phyloP scores from a whole-genome alignment of 768 basidiomycete genomes.

The Omphalotus guepiniiformis region DNA sequence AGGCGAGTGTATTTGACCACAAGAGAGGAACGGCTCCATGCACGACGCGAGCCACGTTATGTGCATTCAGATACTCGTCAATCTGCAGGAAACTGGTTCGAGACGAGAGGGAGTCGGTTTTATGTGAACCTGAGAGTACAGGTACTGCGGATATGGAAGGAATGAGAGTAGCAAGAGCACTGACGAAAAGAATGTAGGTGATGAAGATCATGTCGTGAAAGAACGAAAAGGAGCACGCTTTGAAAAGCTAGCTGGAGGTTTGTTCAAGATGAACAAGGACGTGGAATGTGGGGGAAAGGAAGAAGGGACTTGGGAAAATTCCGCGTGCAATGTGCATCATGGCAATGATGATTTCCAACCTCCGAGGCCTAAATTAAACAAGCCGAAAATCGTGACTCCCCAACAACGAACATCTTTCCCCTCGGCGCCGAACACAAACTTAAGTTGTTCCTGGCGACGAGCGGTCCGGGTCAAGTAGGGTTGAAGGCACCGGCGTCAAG shows the following conservation, averaged over 20 bases:
- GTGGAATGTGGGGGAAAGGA: slow-evolving; percentile 1
- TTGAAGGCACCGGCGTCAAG: too few relatives aligned
- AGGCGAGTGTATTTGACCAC: slow-evolving; percentile 47
- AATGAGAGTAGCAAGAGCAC: background rate
- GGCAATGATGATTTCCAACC: too few relatives aligned
- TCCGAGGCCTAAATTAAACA: too few relatives aligned
- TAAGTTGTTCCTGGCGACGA: too few relatives aligned
- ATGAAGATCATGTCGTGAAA: slow-evolving; percentile 29
- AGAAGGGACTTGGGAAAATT: background rate
- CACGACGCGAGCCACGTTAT: slow-evolving; percentile 43
- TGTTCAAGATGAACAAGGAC: background rate
- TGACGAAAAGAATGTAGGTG: slow-evolving; percentile 22
- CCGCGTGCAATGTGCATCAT: background rate
- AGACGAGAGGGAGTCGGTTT: slow-evolving; percentile 13
- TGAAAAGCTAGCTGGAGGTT: background rate
- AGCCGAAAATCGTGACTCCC: too few relatives aligned
- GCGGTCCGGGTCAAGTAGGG: too few relatives aligned
- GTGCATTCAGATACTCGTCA: slow-evolving; percentile 35
- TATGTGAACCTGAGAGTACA: slow-evolving; percentile 8
- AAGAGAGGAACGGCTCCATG: slow-evolving; percentile 39
- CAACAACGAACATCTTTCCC: too few relatives aligned
- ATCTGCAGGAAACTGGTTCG: slow-evolving; percentile 24
- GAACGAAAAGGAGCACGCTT: slow-evolving; percentile 34
- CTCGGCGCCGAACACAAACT: too few relatives aligned
- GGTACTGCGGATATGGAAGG: slow-evolving; percentile 17